A percentile compares a stretch with the other conserved stretches of the same genome.
These are phyloP conservation scores for Jatropha multifida DNA, from an alignment of 441 rosid genomes.

Conservation along the genomic window DNA sequence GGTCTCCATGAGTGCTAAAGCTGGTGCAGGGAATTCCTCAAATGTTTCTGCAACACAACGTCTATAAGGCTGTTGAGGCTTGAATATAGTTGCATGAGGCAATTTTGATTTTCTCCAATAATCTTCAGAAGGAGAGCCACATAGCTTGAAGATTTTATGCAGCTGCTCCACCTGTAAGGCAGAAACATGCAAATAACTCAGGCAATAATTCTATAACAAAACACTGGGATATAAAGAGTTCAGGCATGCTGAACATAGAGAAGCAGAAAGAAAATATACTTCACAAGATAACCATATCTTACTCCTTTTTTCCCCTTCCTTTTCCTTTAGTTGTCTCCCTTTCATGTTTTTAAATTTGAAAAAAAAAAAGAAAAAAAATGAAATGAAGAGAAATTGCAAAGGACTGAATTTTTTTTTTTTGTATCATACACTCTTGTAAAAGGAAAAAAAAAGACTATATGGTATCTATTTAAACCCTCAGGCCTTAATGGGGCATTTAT, in stretches of 20 bases:
- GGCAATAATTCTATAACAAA: not conserved
- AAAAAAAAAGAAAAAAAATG: not conserved
- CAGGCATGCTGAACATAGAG: not conserved
- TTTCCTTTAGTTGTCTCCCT: not conserved
- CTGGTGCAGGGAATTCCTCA: conserved; percentile 86
- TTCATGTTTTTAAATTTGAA: not conserved
- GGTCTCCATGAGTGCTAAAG: conserved; percentile 80
- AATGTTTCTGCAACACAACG: conserved; percentile 88
- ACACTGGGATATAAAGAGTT: not conserved
- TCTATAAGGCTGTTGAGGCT: conserved; percentile 92
- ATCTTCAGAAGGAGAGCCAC: conserved; percentile 95
- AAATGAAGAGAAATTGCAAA: not conserved
- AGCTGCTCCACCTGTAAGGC: conserved; percentile 84
- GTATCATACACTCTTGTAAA: not conserved
- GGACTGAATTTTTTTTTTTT: too few species aligned
- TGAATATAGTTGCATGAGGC: conserved; percentile 95
- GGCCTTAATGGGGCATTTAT: not conserved
- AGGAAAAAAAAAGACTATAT: not conserved
- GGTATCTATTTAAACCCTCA: not conserved
- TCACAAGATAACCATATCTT: conserved; percentile 3
- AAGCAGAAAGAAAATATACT: not conserved
- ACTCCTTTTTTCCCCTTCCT: not conserved
- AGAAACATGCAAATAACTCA: conserved; percentile 18
- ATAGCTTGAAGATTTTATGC: conserved; percentile 94
- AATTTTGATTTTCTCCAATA: conserved; percentile 90